Conservation (phyloP, 306 rosid genomes). For the Parietaria judaica region DNA sequence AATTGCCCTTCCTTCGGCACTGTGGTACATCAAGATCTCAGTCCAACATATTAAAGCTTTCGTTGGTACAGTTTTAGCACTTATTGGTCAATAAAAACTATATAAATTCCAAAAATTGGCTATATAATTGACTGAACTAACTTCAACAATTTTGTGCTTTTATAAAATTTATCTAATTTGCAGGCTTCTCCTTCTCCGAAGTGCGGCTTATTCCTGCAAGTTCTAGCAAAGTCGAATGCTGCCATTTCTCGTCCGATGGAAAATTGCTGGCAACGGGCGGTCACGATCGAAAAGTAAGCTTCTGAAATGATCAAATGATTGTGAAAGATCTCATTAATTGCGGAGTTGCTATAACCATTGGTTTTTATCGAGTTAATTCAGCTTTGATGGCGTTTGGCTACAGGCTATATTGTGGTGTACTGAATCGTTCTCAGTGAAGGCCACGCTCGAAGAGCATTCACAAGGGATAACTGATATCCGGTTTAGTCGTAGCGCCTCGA, state of each 20-base stretch:
- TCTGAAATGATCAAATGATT: slow-evolving; percentile 3
- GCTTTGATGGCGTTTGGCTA: slow-evolving; percentile 16
- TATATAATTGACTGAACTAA: too few relatives aligned
- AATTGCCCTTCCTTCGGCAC: too few relatives aligned
- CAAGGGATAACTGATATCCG: slow-evolving; percentile 70
- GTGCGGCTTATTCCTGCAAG: slow-evolving; percentile 40
- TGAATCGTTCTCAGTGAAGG: slow-evolving; percentile 40
- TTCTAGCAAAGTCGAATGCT: slow-evolving; percentile 56
- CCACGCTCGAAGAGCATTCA: slow-evolving; percentile 63
- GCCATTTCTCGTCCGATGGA: slow-evolving; percentile 84
- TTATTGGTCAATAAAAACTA: too few relatives aligned
- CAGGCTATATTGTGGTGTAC: slow-evolving; percentile 84
- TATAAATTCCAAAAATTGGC: too few relatives aligned
- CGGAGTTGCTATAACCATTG: background rate
- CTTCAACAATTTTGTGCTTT: slow-evolving; percentile 7
- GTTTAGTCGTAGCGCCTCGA: slow-evolving; percentile 53
- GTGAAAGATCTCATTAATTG: background rate
- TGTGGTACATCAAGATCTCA: too few relatives aligned
- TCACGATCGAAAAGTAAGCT: slow-evolving; percentile 59
- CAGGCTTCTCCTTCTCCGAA: slow-evolving; percentile 47
- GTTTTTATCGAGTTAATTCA: slow-evolving; percentile 2
- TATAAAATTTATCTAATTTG: background rate
- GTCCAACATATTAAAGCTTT: too few relatives aligned
- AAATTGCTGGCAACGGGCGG: slow-evolving; percentile 87
- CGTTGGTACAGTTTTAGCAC: too few relatives aligned